Evolutionary conservation across 1,139 yeast species (phyloP).

Genomic region (Hyphopichia wangnamkhiaoensis): DNA sequence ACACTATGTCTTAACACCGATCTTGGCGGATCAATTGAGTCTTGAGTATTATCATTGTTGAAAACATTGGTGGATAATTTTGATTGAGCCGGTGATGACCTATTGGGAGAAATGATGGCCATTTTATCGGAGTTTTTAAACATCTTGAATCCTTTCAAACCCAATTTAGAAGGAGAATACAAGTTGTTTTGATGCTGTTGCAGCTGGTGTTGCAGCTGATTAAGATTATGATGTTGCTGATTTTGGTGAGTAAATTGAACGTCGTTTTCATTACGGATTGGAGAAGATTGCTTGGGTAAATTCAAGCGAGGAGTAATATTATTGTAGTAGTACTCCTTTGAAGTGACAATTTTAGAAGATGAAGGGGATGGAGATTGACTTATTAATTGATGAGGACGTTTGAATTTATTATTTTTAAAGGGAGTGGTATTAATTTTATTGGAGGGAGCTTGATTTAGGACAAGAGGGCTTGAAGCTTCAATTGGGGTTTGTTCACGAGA

Average conservation of each 20-base stretch:
- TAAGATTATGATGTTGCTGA: too few species aligned
- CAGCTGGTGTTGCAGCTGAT: slow-evolving; percentile 3
- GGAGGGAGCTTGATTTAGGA: slow-evolving; percentile 9
- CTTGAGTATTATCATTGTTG: neutral
- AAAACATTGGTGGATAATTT: slow-evolving; percentile 3
- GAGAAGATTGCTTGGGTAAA: too few species aligned
- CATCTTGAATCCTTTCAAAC: slow-evolving; percentile 34
- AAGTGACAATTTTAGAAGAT: slow-evolving; percentile 15
- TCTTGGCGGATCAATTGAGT: neutral
- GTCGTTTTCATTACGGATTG: too few species aligned
- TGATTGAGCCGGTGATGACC: slow-evolving; percentile 15
- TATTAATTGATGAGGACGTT: slow-evolving; percentile 48
- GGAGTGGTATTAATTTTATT: slow-evolving; percentile 10
- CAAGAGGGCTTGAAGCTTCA: slow-evolving; percentile 18
- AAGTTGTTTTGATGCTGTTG: slow-evolving; percentile 14
- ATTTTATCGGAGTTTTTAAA: slow-evolving; percentile 34
- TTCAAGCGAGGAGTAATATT: slow-evolving; percentile 2
- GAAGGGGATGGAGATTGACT: slow-evolving; percentile 50
- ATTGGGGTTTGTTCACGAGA: slow-evolving; percentile 20
- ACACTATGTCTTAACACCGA: neutral
- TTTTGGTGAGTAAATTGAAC: too few species aligned
- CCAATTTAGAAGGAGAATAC: slow-evolving; percentile 35
- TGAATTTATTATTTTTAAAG: slow-evolving; percentile 35
- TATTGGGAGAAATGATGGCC: slow-evolving; percentile 36
- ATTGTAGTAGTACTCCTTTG: slow-evolving; percentile 8